phyloP scores from a whole-genome alignment of 257 asterid genomes.

The Solanum clarkiae region DNA sequence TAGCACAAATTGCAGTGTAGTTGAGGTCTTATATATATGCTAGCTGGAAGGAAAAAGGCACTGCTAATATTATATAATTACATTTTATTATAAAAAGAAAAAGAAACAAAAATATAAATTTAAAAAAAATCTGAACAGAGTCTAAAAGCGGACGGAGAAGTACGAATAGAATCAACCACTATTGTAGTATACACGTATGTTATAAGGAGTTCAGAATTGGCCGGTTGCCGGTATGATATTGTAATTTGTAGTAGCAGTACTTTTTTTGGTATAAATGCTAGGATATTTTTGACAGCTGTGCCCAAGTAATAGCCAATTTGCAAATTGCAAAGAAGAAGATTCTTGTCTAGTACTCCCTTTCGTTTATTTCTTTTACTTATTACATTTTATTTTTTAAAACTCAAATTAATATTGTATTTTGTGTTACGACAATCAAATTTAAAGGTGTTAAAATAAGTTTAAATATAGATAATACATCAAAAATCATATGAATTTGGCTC shows the following conservation, averaged over 20 bases:
- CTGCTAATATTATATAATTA: background rate
- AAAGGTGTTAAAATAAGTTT: no score
- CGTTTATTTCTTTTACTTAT: no score
- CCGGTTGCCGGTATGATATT: background rate
- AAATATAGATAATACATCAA: no score
- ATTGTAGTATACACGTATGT: background rate
- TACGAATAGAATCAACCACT: background rate
- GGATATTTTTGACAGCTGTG: background rate
- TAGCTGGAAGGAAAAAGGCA: background rate
- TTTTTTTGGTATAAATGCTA: background rate
- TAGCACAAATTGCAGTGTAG: constrained; percentile 9
- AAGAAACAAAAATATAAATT: background rate
- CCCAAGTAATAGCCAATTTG: background rate
- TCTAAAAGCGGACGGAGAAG: background rate
- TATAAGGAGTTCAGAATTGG: background rate
- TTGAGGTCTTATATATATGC: constrained; percentile 6
- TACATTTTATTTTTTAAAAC: no score
- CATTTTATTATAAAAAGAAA: background rate
- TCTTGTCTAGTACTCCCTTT: background rate
- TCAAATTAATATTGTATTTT: no score
- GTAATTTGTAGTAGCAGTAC: background rate
- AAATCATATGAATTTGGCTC: no score
- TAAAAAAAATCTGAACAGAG: background rate
- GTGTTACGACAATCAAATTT: no score
- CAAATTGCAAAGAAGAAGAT: background rate